Evolutionary conservation across 2,329 filamentous ascomycete species (phyloP).

Genomic region (Chrysoporthe deuterocubensis): DNA sequence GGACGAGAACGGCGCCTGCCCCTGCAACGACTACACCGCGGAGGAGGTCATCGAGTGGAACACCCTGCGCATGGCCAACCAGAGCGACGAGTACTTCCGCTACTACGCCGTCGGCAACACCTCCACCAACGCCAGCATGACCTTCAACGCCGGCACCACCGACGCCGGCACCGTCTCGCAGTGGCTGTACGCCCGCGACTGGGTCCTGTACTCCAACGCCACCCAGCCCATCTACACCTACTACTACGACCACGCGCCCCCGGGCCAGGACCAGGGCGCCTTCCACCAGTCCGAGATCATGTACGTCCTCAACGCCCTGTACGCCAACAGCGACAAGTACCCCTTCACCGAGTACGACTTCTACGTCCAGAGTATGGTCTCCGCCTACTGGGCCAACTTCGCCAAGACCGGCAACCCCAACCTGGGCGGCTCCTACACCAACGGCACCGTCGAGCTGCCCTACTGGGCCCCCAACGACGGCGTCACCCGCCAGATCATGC

Average conservation of each 20-base stretch:
- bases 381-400: constrained; percentile 42
- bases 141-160: constrained; percentile 36
- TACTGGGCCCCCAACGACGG: constrained; percentile 23
- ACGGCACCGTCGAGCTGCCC: constrained; percentile 9
- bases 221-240: constrained; percentile 40
- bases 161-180: constrained; percentile 31
- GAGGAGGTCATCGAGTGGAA: constrained; percentile 33
- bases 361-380: constrained; percentile 37
- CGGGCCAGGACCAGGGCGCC: constrained; percentile 40
- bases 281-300: constrained; percentile 44
- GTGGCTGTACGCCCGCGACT: constrained; percentile 38
- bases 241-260: constrained; percentile 40
- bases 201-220: constrained; percentile 33
- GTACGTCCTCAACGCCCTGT: constrained; percentile 43
- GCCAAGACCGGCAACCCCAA: constrained; percentile 32
- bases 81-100: constrained; percentile 34
- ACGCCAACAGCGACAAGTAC: constrained; percentile 36
- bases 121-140: constrained; percentile 30
- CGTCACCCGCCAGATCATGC: constrained; percentile 11
- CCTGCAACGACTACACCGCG: constrained; percentile 33
- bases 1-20: constrained; percentile 38
- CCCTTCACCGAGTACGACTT: constrained; percentile 36
- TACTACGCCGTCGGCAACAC: constrained; percentile 36
- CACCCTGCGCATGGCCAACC: constrained; percentile 27
- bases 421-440: constrained; percentile 16